A percentile compares a stretch with the other conserved stretches of the same genome.
These are phyloP conservation scores for Sporothrix globosa DNA, from an alignment of 2,329 filamentous ascomycete species.

Conservation along the genomic window DNA sequence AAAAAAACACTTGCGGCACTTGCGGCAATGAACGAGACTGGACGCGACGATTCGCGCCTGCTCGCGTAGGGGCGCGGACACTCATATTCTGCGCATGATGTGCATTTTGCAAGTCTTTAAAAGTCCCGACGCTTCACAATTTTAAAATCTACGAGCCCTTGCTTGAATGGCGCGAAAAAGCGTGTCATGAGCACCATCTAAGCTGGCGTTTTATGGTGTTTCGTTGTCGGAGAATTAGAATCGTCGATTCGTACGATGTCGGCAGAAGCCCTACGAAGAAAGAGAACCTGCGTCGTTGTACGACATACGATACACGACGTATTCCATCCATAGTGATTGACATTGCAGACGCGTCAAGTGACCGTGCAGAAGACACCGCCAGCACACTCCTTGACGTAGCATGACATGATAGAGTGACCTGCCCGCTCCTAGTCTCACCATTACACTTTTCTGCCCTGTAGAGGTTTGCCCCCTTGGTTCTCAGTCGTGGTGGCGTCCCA, in stretches of 20 bases:
- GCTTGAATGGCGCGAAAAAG: not conserved
- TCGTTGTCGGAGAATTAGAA: not conserved
- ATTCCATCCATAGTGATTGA: too few relatives aligned
- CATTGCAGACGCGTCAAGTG: too few relatives aligned
- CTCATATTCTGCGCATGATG: not conserved
- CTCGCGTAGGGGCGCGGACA: not conserved
- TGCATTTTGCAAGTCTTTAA: too few relatives aligned
- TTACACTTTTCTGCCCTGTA: not conserved
- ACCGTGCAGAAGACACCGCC: too few relatives aligned
- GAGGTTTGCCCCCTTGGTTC: not conserved
- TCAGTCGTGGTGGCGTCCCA: too few relatives aligned
- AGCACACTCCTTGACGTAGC: too few relatives aligned
- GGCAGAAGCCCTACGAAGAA: not conserved
- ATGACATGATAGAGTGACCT: too few relatives aligned
- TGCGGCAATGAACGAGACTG: not conserved
- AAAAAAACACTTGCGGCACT: too few relatives aligned
- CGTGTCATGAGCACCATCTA: too few relatives aligned
- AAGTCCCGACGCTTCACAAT: constrained; percentile 16
- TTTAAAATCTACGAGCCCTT: constrained; percentile 1
- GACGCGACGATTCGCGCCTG: not conserved
- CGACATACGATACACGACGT: too few relatives aligned
- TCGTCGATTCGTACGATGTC: not conserved
- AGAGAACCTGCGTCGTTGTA: too few relatives aligned
- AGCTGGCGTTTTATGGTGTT: not conserved
- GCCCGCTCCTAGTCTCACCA: not conserved